Evolutionary conservation across 2,329 filamentous ascomycete genomes (phyloP).

Genomic region (Aspergillus piperis): DNA sequence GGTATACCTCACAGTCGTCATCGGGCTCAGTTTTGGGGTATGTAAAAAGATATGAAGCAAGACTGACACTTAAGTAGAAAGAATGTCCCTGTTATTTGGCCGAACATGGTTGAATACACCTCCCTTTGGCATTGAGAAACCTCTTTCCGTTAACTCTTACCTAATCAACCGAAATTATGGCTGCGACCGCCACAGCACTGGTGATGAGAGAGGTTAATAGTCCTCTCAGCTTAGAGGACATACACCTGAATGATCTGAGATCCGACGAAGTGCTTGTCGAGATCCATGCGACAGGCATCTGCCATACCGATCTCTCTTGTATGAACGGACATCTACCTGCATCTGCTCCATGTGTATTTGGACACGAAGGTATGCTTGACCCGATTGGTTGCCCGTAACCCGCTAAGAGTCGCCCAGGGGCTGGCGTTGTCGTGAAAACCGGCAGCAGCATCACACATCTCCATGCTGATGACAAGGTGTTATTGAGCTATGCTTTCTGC

Average conservation of each 20-base stretch:
- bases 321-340: slow-evolving; percentile 23
- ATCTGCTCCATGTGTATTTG: slow-evolving; percentile 18
- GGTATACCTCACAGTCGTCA: not conserved
- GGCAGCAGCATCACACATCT: slow-evolving; percentile 47
- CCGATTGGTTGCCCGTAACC: not conserved
- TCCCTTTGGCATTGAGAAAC: not conserved
- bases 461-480: slow-evolving; percentile 48
- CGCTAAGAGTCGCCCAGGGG: slow-evolving; percentile 35
- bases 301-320: slow-evolving; percentile 38
- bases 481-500: slow-evolving; percentile 27
- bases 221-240: slow-evolving; percentile 5
- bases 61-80: not conserved
- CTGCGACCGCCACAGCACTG: slow-evolving; percentile 8
- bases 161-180: not conserved
- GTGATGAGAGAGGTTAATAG: slow-evolving; percentile 10
- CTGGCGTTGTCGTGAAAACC: slow-evolving; percentile 52
- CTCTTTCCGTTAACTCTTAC: not conserved
- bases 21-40: not conserved
- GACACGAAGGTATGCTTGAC: slow-evolving; percentile 23
- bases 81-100: not conserved
- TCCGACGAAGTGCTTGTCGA: slow-evolving; percentile 35
- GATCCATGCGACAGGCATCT: slow-evolving; percentile 37
- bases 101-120: not conserved
- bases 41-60: not conserved
- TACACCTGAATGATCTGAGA: slow-evolving; percentile 6